Base-by-base conservation (phyloP, 352 stramenopile species). In the Pythium oligandrum region DNA sequence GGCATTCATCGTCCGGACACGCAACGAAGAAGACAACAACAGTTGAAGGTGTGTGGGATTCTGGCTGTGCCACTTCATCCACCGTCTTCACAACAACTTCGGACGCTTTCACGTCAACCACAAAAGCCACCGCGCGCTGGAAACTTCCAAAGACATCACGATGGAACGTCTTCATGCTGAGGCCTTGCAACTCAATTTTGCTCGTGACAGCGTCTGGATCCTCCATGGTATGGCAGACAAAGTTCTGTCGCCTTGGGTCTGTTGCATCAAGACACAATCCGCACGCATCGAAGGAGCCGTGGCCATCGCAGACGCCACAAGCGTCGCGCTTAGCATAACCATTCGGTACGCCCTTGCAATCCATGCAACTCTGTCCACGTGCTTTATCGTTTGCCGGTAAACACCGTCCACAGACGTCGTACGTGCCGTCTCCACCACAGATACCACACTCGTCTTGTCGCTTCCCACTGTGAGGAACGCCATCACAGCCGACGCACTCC, bases 271-370 rank as follows among this genome's bases (percentile, higher is more conserved):
- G 51, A 43, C 68, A 76, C 5, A 76, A 36, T 2, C 68, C 68
- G 35, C 68, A 76, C 6, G 57, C 57, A 49, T 76, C 68, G 17
- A 76, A 73, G 7, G 68, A 73, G 0, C 68, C 64, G 32, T 63
- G 64, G 30, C 68, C 61, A 36, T 51, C 61, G 40, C 68, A 76
- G 6, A 72, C 42, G 0, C 68, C 68, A 39, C 68, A 76, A 1
- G 51, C 47, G 39, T 73, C 68, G 8, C 43, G 34, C n/a, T 49
- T 46, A 0, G 61, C 46, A 12, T 26, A 38, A 4, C 68, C 61
- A 31, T 62, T 62, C 3, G 52, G 48, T 6, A 71, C 68, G 3
- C 66, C 63, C 34, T 69, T 66, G 36, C 66, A 71, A 50, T 75
- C 66, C 6, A 60, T 8, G 33, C 66, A 75, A 33, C 62, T 64